A percentile compares a stretch with the other conserved stretches of the same genome.
Conservation (phyloP, 768 basidiomycete species). For the Hypsizygus marmoreus region DNA sequence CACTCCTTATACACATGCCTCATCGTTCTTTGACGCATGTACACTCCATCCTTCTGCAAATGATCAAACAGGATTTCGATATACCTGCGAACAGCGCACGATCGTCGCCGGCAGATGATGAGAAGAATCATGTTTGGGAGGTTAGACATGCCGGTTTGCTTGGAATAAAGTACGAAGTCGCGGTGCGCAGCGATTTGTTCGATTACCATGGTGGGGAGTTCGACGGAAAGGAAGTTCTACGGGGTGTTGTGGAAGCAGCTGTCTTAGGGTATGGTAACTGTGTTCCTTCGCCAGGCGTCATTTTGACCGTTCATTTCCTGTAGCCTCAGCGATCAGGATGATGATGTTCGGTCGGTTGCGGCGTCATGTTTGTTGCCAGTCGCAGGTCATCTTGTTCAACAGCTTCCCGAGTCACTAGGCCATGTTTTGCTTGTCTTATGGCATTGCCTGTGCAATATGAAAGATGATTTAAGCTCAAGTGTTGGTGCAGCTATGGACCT, state of each 20-base stretch:
- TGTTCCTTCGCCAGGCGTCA: background rate
- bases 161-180: conserved; percentile 97
- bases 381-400: conserved; percentile 75
- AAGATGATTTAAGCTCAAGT: conserved; percentile 95
- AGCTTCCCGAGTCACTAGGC: conserved; percentile 70
- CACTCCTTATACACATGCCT: conserved; percentile 87
- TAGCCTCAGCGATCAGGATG: conserved; percentile 88
- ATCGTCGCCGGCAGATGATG: conserved; percentile 31
- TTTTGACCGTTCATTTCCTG: conserved; percentile 7
- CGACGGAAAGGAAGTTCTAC: conserved; percentile 61
- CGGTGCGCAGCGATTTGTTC: conserved; percentile 86
- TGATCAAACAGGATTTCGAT: conserved; percentile 89
- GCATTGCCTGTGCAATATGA: conserved; percentile 89
- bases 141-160: conserved; percentile 96
- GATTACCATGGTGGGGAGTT: conserved; percentile 42
- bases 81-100: conserved; percentile 38
- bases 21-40: conserved; percentile 77
- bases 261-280: conserved; percentile 73
- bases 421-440: conserved; percentile 84
- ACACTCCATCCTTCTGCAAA: conserved; percentile 81
- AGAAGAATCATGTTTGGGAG: conserved; percentile 84
- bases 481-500: conserved; percentile 98
- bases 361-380: conserved; percentile 91
- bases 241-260: conserved; percentile 87
- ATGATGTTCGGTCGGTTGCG: conserved; percentile 95